Evolutionary conservation across 306 rosid genomes (phyloP).

Genomic region (Potentilla sterilis): DNA sequence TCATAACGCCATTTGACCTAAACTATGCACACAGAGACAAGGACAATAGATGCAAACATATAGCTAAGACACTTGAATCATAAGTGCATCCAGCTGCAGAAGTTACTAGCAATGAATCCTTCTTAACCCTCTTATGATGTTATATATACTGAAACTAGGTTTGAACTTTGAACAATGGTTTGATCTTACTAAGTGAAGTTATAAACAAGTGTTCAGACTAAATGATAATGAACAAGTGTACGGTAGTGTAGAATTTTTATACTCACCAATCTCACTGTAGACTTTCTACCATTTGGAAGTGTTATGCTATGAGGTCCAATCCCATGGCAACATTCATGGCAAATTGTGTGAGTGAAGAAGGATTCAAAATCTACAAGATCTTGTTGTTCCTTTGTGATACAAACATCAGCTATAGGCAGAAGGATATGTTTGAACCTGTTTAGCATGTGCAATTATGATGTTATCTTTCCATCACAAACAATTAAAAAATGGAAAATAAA

Average conservation of each 20-base stretch:
- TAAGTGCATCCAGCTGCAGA: neutral
- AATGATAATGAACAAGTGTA: slow-evolving; percentile 18
- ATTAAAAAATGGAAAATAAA: slow-evolving; percentile 16
- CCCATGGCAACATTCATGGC: slow-evolving; percentile 99
- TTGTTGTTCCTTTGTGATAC: slow-evolving; percentile 68
- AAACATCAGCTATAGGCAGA: slow-evolving; percentile 73
- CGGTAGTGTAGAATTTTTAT: slow-evolving; percentile 7
- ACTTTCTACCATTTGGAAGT: slow-evolving; percentile 82
- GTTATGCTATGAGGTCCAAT: slow-evolving; percentile 90
- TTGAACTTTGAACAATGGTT: neutral
- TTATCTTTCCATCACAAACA: slow-evolving; percentile 13
- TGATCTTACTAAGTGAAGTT: neutral
- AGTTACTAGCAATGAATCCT: neutral
- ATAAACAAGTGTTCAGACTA: slow-evolving; percentile 8
- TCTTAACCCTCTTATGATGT: no score
- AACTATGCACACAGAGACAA: neutral
- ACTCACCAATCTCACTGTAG: slow-evolving; percentile 95
- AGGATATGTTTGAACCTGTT: slow-evolving; percentile 85
- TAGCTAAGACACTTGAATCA: neutral
- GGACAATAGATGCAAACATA: neutral
- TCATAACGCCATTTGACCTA: neutral
- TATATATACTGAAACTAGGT: neutral
- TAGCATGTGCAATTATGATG: slow-evolving; percentile 27
- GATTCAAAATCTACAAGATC: slow-evolving; percentile 85
- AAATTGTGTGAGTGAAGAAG: slow-evolving; percentile 89